Evolutionary conservation across 1,139 yeast species (phyloP), one percentile per base, ranked within the genome.

Genomic region (Pichia sp.): DNA sequence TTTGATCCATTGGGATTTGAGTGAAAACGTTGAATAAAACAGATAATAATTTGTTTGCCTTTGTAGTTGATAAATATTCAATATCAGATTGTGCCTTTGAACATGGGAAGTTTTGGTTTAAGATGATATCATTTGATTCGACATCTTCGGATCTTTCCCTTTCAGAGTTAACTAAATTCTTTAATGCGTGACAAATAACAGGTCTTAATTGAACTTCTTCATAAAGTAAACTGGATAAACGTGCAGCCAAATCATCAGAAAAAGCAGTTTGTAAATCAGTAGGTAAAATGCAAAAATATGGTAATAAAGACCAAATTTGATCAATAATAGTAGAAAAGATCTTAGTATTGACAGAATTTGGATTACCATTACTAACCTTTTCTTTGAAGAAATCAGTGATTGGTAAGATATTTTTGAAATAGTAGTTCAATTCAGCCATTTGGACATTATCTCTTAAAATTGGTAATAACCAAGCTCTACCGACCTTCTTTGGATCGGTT

Each of bases 401-500:
- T 30, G 98, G 97, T 28, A 86, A 68, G 50, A 94, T 76, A 35
- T 81, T 73, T 21, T 67, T 65, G 52, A 77, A 75, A 67, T 79
- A 93, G 62, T 73, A 88, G 0, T 76, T 72, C 47, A 94, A 71
- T 48, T 77, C 75, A 1, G 97, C 85, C 61, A 80, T 77, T 57
- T 83, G 77, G 27, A 89, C 86, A 60, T 87, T 82, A 58, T 91
- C 97, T 68, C 98, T 84, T 53, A 93, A 76, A 33, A 94, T 66
- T n/a, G 99, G 99, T 53, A 93, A 75, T 58, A 93, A 63, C 98
- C 98, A 93, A 42, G 97, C 97, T 66, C 98, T 80, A 42, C 96
- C 96, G 20, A 67, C 67, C 18, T 70, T 69, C 19, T 72, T 65
- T 5, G 81, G 72, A 40, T 73, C 71, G 24, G 75, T 69, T 59